Base-by-base conservation (phyloP, 129 eudicot species). In the Artemisia annua region DNA sequence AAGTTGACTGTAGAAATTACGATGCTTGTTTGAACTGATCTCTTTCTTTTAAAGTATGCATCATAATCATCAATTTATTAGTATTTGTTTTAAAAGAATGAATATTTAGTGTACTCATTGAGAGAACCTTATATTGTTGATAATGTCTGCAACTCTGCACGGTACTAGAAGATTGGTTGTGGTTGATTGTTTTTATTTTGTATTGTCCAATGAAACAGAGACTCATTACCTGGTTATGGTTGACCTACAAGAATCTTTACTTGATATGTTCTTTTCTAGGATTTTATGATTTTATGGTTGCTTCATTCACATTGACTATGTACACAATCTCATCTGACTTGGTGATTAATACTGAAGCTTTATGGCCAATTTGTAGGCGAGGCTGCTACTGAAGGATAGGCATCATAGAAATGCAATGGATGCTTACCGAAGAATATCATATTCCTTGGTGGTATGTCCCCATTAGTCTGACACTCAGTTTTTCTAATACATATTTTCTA, bases 281-380 rank as follows among this genome's bases (percentile, higher is more conserved):
- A 8, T 56, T 11, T 56, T 60, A 9, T 30, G 67, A n/a, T 28
- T 30, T 60, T 60, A 3, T 24, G 44, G 16, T 26, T 7, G 20
- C 17, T 62, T 62, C 44, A 39, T 62, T 62, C n/a, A 58, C 35
- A 58, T 19, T 58, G 63, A 58, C 35, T 66, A 39, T 75, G 73
- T 73, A 20, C 12, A 58, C 17, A 2, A 19, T 66, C 66, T 54
- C 20, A 50, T 56, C 24, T 75, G 74, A 55, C 49, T 24, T 44
- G 50, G 44, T 75, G 5, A 44, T 75, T 26, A 14, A 18, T 26
- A 49, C 68, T 60, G 69, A 80, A 77, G 81, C 84, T 83, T 81
- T 76, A 78, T 86, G 86, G 89, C 81, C 80, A 73, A 84, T 80
- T 91, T 83, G 79, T 96, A 88, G 96, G 89, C 83, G 73, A 85